phyloP scores from a whole-genome alignment of 2,329 filamentous ascomycete genomes.

The Fulvia fulva region DNA sequence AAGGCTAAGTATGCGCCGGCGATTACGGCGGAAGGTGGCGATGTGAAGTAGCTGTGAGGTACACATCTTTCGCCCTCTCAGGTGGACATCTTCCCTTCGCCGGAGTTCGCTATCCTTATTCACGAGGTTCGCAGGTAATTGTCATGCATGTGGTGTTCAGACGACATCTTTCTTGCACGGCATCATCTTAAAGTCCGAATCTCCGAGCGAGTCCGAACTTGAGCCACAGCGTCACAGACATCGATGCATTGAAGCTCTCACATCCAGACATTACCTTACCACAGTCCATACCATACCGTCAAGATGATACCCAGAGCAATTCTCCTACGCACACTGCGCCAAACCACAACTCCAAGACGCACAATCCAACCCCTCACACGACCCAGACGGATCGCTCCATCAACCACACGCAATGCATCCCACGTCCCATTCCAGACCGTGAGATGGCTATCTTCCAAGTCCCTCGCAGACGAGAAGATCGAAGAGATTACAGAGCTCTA shows the following conservation, averaged over 20 bases:
- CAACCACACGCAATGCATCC: slow-evolving; percentile 20
- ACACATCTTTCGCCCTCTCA: slow-evolving; percentile 2
- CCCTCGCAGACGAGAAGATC: slow-evolving; percentile 36
- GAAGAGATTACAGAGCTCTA: slow-evolving; percentile 42
- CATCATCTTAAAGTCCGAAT: too few species aligned
- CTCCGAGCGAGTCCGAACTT: neutral
- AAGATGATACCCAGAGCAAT: slow-evolving; percentile 23
- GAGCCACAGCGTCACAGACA: neutral
- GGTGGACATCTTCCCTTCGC: neutral
- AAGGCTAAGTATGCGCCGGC: slow-evolving; percentile 7
- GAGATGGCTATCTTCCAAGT: slow-evolving; percentile 27
- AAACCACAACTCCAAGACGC: slow-evolving; percentile 14
- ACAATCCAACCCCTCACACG: slow-evolving; percentile 18
- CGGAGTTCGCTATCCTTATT: neutral
- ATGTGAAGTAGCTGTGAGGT: neutral
- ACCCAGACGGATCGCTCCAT: slow-evolving; percentile 5
- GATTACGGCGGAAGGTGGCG: neutral
- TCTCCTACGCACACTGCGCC: slow-evolving; percentile 19
- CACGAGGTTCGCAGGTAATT: neutral
- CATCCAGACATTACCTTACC: too few species aligned
- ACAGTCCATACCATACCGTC: too few species aligned
- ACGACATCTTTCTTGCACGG: too few species aligned
- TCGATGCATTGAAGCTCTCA: too few species aligned
- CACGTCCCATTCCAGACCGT: slow-evolving; percentile 24
- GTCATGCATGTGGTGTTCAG: neutral